Base-by-base conservation (phyloP, 768 basidiomycete species). In the Favolaschia claudopus region DNA sequence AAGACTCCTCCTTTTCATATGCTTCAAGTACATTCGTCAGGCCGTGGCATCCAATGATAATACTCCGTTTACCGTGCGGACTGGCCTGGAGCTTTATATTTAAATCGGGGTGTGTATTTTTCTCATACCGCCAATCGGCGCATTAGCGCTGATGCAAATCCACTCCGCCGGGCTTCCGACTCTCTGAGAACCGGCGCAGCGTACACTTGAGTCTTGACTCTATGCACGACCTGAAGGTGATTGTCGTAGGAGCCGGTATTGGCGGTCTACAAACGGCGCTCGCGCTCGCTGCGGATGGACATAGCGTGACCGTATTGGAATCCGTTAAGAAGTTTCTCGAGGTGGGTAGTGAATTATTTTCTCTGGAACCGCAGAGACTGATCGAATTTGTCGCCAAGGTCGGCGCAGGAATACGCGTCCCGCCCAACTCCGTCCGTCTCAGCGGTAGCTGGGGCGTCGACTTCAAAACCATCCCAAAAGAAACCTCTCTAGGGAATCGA, bases 381-480 rank as follows among this genome's bases (percentile, higher is more conserved):
- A 44, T 24, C 45, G 12, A 49, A 14, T 2, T 9, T 14, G 7
- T n/a, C 55, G 3, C 37, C n/a, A n/a, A 80, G 59, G 74, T 79
- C 13, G 78, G 78, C 14, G 78, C 78, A 1, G 78, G 78, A 27
- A 79, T 79, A 33, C 77, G 79, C 55, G 70, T 80, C 1, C 65
- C 70, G 10, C 70, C 72, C 19, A 63, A 63, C 43, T 63, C 57
- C 2, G 55, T 57, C 14, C 57, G 57, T 3, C 62, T 63, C 29
- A 59, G 62, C 29, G 52, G 36, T 7, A 38, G 52, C 2, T 63
- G 62, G 62, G 62, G 62, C 13, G 57, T 63, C 2, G 53, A 63
- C 25, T 40, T 63, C n/a, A 32, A 50, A 6, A 25, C 57, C 1
- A 42, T 63, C 15, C 20, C 8, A 22, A 63, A 63, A 32, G 57